Evolutionary conservation across 768 basidiomycete species (phyloP), one percentile per base, ranked within the genome.

Genomic region (Boletus pseudopeckii): DNA sequence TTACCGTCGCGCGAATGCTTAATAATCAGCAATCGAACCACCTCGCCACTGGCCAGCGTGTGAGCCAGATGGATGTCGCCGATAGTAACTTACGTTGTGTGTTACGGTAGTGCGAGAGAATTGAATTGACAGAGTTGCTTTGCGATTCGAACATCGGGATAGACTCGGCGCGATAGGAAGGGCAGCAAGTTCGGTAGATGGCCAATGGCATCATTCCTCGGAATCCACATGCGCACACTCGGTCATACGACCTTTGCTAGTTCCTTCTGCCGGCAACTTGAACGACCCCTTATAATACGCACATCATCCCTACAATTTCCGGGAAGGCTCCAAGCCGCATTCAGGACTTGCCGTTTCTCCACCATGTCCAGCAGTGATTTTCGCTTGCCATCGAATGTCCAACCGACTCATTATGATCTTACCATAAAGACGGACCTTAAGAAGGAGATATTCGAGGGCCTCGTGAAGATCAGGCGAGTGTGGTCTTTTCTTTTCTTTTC

Each of bases 371-470:
- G 34, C 54, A 53, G 22, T 4, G 47, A 55, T 30, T 71, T 70
- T 51, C 83, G 89, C 61, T 80, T 92, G 49, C 88, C 88, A 18
- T 76, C 77, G 1, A 72, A 84, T 58, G 80, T 88, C 50, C 82
- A 77, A 61, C 85, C 90, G 13, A 78, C 71, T 7, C 90, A 93
- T 67, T 95, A 94, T 70, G 86, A 90, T 60, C 65, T 93, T 46
- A 83, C 82, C 43, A 73, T 94, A 66, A 83, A 81, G 64, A 94
- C 92, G 4, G 91, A 98, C 72, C 81, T 98, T 48, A 79, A 86
- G 52, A 77, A 77, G n/a, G 77, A 84, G 55, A 79, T 73, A 10
- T 98, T 93, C 68, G 75, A 82, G 40, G 96, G 96, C 40, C 77
- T 84, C 37, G 89, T 86, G 45, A 83, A 82, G 59, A 82, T 90